These are phyloP conservation scores for Sparassis latifolia DNA, from an alignment of 1,284 basidiomycete species.

Conservation along the genomic window DNA sequence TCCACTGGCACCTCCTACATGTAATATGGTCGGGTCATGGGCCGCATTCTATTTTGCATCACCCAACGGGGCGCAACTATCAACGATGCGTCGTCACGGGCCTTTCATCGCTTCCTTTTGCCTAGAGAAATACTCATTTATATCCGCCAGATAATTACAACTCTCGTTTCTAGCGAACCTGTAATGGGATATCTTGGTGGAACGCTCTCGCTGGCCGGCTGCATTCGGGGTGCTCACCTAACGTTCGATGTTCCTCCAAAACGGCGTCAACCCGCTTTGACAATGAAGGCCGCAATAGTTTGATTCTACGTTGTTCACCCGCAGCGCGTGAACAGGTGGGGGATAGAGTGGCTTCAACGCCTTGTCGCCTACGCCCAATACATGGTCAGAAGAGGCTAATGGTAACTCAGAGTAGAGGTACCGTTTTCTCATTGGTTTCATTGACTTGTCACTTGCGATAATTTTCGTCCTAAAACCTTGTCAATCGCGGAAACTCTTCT, in stretches of 20 bases:
- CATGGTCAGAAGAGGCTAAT: neutral
- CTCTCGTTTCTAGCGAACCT: neutral
- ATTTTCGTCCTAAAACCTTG: neutral
- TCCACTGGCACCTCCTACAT: too few species aligned
- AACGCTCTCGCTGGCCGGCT: neutral
- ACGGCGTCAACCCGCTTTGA: neutral
- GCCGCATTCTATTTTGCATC: too few species aligned
- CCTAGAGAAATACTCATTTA: too few species aligned
- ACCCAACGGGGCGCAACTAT: too few species aligned
- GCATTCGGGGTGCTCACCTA: neutral
- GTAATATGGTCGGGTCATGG: too few species aligned
- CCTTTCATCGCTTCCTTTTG: too few species aligned
- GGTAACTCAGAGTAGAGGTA: neutral
- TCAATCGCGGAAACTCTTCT: neutral
- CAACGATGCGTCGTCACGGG: too few species aligned
- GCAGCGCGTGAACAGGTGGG: neutral
- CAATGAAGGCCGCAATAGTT: neutral
- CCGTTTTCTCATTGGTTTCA: neutral
- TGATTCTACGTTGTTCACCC: neutral
- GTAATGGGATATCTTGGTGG: neutral
- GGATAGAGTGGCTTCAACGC: neutral
- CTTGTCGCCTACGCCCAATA: neutral
- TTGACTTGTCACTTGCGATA: neutral
- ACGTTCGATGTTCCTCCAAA: neutral
- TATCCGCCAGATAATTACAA: neutral